Percentiles rank a stretch among this genome's conserved stretches.
phyloP scores from a whole-genome alignment of 83 land plant genomes.

The Thuja plicata region DNA sequence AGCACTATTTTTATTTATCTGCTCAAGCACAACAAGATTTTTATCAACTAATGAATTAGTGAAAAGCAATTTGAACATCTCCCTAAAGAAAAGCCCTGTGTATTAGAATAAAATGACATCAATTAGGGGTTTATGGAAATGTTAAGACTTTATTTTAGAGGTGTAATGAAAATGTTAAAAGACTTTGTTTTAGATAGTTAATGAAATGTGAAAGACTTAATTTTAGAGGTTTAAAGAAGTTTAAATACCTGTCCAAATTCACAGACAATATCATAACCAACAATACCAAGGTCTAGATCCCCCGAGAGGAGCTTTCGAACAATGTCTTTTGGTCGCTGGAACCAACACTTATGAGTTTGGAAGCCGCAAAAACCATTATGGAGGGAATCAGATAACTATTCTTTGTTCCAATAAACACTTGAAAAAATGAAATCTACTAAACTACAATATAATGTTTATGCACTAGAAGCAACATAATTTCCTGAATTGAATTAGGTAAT shows the following conservation, averaged over 20 bases:
- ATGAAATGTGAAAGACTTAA: neutral
- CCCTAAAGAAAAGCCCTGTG: neutral
- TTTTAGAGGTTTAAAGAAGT: neutral
- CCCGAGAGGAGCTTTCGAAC: slow-evolving; percentile 86
- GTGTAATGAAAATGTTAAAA: neutral
- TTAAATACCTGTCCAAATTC: slow-evolving; percentile 84
- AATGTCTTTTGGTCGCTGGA: slow-evolving; percentile 91
- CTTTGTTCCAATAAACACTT: neutral
- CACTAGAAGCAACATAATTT: neutral
- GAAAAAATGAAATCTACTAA: neutral
- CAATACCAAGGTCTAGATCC: slow-evolving; percentile 94
- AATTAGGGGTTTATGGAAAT: neutral
- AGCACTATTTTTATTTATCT: neutral
- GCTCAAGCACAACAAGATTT: neutral
- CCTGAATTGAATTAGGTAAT: neutral
- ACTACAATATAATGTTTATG: neutral
- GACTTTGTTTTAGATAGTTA: neutral
- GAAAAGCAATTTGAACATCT: neutral
- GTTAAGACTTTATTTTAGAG: too few relatives aligned
- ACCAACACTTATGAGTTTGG: slow-evolving; percentile 93
- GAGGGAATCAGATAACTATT: neutral
- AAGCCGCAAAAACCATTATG: slow-evolving; percentile 45
- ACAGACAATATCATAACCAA: slow-evolving; percentile 81
- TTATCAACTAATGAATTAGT: neutral
- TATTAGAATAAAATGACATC: neutral